Conservation (phyloP, 2,329 filamentous ascomycete species). For the Tolypocladium inflatum region DNA sequence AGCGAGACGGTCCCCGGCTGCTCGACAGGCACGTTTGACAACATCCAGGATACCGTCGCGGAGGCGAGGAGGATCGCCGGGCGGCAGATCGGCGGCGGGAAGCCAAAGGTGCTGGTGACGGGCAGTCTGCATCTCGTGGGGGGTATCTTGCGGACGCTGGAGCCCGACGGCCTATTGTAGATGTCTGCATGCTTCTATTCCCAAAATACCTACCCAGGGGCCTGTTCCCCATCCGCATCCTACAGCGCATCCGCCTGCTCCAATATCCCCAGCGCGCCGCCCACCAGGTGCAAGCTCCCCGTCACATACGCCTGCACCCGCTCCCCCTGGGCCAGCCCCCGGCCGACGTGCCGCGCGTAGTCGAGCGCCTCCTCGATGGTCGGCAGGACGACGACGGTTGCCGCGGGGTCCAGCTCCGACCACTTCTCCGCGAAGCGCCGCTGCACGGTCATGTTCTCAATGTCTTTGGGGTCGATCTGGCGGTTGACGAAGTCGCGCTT, state of each 20-base stretch:
- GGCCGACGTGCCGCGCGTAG: constrained; percentile 28
- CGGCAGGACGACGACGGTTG: constrained; percentile 35
- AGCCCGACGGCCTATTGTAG: constrained; percentile 29
- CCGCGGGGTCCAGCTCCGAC: constrained; percentile 34
- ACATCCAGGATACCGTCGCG: constrained; percentile 60
- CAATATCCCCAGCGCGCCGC: constrained; percentile 40
- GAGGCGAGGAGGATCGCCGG: constrained; percentile 35
- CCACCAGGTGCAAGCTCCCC: constrained; percentile 54
- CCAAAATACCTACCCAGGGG: background rate
- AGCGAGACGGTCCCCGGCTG: constrained; percentile 37
- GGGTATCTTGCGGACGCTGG: constrained; percentile 64
- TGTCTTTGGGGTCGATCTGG: constrained; percentile 40
- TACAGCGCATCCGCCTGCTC: constrained; percentile 35
- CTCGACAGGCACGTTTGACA: constrained; percentile 46
- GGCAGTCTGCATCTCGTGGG: constrained; percentile 82
- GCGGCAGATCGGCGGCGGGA: constrained; percentile 10
- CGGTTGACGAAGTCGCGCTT: constrained; percentile 49
- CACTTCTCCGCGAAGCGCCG: constrained; percentile 43
- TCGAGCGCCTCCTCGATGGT: constrained; percentile 48
- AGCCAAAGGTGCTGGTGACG: constrained; percentile 56
- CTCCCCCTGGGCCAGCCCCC: constrained; percentile 18
- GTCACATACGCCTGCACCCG: constrained; percentile 44
- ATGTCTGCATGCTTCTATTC: background rate
- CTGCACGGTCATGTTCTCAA: constrained; percentile 42
- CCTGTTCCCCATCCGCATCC: background rate